These are phyloP conservation scores for Linum lewisii DNA, from an alignment of 345 rosid species.

Conservation along the genomic window DNA sequence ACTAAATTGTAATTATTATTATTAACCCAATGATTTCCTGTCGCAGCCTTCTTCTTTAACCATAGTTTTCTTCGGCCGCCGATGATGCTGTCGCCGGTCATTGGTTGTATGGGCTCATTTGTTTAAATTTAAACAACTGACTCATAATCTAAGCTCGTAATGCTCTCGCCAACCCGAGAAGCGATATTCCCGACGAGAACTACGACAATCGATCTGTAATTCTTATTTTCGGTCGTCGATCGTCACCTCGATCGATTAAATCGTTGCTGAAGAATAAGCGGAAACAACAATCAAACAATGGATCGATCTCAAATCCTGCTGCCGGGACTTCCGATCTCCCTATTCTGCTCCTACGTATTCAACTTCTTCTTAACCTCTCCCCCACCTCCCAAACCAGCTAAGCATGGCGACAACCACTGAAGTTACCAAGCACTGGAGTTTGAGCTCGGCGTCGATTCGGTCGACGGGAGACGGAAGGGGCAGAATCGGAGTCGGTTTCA, in stretches of 20 bases:
- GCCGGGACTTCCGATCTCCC: conserved; percentile 20
- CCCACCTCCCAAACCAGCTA: conserved; percentile 6
- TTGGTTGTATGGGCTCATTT: too few relatives aligned
- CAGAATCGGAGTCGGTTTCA: neutral
- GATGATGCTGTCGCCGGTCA: too few relatives aligned
- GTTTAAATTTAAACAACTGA: too few relatives aligned
- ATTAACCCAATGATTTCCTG: too few relatives aligned
- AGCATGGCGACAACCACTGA: conserved; percentile 1
- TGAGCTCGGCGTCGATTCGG: neutral
- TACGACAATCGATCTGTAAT: too few relatives aligned
- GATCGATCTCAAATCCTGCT: conserved; percentile 23
- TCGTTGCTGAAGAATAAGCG: neutral
- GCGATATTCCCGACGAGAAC: too few relatives aligned
- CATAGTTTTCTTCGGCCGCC: too few relatives aligned
- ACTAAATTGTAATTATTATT: too few relatives aligned
- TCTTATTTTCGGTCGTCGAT: neutral
- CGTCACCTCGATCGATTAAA: neutral
- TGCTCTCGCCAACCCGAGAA: too few relatives aligned
- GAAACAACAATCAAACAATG: conserved; percentile 7
- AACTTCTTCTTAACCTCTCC: conserved; percentile 15
- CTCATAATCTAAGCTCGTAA: too few relatives aligned
- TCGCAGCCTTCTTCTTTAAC: too few relatives aligned
- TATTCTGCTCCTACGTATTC: conserved; percentile 19
- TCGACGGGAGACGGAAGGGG: neutral
- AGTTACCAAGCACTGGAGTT: too few relatives aligned